Evolutionary conservation across 2,329 filamentous ascomycete species (phyloP).

Genomic region (Penicillium sp.): DNA sequence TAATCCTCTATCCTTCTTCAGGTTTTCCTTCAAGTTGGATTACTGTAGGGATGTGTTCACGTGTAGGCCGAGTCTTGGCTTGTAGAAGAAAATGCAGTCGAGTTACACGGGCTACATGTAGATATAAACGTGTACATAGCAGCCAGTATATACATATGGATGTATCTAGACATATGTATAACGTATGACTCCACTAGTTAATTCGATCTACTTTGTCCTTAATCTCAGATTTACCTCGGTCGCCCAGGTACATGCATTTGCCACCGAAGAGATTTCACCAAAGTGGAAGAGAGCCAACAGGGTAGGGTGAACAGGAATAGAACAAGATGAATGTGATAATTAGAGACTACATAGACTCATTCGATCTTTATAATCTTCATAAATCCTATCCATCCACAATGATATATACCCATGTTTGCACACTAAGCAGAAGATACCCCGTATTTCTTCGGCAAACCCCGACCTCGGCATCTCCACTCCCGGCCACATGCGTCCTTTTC

Average conservation of each 20-base stretch:
- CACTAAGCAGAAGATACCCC: not conserved
- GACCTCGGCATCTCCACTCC: slow-evolving; percentile 29
- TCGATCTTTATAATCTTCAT: not conserved
- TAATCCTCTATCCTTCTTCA: not conserved
- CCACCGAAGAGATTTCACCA: slow-evolving; percentile 20
- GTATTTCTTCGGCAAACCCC: slow-evolving; percentile 20
- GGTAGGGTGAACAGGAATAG: not conserved
- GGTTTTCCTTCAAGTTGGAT: not conserved
- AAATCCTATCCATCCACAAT: not conserved
- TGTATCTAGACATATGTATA: not conserved
- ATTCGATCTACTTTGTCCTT: not conserved
- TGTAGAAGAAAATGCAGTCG: not conserved
- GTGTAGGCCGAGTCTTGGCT: not conserved
- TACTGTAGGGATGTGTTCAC: not conserved
- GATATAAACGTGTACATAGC: not conserved
- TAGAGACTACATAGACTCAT: not conserved
- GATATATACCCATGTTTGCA: not conserved
- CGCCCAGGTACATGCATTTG: slow-evolving; percentile 10
- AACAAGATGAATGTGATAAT: not conserved
- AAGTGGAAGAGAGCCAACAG: not conserved
- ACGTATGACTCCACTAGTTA: not conserved
- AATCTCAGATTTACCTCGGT: slow-evolving; percentile 5
- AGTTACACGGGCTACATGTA: not conserved
- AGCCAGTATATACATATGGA: too few relatives aligned
- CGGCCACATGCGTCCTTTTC: slow-evolving; percentile 26